Conservation (phyloP, 2,329 filamentous ascomycete genomes). For the Akanthomyces lecanii region DNA sequence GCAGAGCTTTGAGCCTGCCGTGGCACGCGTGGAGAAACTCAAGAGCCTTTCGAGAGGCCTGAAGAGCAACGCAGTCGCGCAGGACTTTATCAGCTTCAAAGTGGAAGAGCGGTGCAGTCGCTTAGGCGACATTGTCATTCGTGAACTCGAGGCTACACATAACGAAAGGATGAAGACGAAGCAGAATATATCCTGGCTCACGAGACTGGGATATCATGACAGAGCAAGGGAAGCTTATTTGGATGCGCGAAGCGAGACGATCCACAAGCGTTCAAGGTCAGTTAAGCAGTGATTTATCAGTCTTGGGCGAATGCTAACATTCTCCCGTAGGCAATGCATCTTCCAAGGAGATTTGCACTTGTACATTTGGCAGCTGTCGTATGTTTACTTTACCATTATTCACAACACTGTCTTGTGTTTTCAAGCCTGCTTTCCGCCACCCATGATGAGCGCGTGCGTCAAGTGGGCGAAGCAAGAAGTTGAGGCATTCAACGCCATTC, state of each 20-base stretch:
- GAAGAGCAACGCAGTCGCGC: slow-evolving; percentile 80
- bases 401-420: slow-evolving; percentile 89
- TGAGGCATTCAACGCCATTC: slow-evolving; percentile 80
- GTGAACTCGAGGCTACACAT: slow-evolving; percentile 73
- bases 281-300: slow-evolving; percentile 21
- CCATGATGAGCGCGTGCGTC: slow-evolving; percentile 90
- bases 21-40: slow-evolving; percentile 78
- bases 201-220: slow-evolving; percentile 84
- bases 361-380: slow-evolving; percentile 93
- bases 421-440: slow-evolving; percentile 77
- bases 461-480: slow-evolving; percentile 98
- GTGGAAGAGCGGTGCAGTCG: slow-evolving; percentile 78
- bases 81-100: slow-evolving; percentile 89
- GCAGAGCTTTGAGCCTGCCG: slow-evolving; percentile 81
- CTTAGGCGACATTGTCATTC: slow-evolving; percentile 70
- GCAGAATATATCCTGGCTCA: slow-evolving; percentile 78
- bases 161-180: slow-evolving; percentile 73
- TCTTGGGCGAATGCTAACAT: not conserved
- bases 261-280: slow-evolving; percentile 79
- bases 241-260: slow-evolving; percentile 68
- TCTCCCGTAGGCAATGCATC: slow-evolving; percentile 68
- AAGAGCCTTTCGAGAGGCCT: slow-evolving; percentile 73
- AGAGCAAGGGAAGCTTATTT: slow-evolving; percentile 84
- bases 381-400: slow-evolving; percentile 92
- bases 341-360: slow-evolving; percentile 91